Conservation (phyloP, 352 stramenopile genomes). For the Phytopythium vexans region DNA sequence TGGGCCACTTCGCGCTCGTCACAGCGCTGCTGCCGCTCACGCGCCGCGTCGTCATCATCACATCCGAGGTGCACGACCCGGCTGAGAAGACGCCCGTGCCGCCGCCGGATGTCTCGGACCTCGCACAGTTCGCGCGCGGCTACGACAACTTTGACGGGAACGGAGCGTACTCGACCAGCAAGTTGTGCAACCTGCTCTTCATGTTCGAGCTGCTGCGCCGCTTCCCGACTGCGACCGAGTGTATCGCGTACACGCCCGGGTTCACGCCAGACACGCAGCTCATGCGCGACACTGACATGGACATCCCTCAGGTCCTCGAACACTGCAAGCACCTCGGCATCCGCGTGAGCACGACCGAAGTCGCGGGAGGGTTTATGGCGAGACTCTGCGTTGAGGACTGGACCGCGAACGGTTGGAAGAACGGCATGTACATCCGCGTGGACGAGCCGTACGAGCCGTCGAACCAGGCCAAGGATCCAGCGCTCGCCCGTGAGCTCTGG, state of each 20-base stretch:
- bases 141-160: slow-evolving; percentile 11
- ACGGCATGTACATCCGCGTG: slow-evolving; percentile 23
- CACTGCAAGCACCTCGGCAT: slow-evolving; percentile 2
- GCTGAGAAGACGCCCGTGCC: slow-evolving; percentile 12
- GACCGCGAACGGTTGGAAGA: slow-evolving; percentile 7
- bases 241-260: not conserved
- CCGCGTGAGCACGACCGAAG: slow-evolving; percentile 11
- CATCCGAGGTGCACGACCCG: slow-evolving; percentile 25
- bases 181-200: slow-evolving; percentile 56
- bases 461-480: slow-evolving; percentile 9
- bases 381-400: slow-evolving; percentile 14
- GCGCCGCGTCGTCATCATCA: slow-evolving; percentile 20
- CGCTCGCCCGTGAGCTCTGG: slow-evolving; percentile 21
- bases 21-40: slow-evolving; percentile 15
- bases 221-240: not conserved
- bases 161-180: slow-evolving; percentile 36
- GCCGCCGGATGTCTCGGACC: slow-evolving; percentile 17
- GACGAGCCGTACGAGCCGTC: slow-evolving; percentile 15
- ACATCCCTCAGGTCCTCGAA: not conserved
- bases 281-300: not conserved
- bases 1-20: slow-evolving; percentile 36
- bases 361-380: slow-evolving; percentile 24
- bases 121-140: slow-evolving; percentile 17
- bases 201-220: slow-evolving; percentile 39
- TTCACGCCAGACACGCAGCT: not conserved